These are phyloP conservation scores for Pyrenophora graminea DNA, from an alignment of 2,329 filamentous ascomycete species.

Conservation along the genomic window DNA sequence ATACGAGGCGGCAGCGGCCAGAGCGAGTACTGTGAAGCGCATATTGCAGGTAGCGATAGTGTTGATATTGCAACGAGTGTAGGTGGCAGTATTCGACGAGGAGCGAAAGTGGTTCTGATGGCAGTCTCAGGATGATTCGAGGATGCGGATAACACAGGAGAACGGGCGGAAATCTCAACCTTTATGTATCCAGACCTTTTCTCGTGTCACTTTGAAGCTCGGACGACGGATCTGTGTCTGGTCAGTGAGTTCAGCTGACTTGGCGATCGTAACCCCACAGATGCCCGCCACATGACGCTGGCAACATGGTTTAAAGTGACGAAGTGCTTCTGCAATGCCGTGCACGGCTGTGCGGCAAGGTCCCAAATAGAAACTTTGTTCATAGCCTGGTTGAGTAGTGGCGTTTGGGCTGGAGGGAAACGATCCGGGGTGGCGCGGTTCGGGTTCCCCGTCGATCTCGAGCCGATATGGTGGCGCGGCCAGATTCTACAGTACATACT, in stretches of 20 bases:
- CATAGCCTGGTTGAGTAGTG: not conserved
- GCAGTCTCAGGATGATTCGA: not conserved
- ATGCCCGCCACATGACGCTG: conserved; percentile 2
- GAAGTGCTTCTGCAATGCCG: not conserved
- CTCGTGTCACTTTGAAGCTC: not conserved
- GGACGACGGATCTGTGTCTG: not conserved
- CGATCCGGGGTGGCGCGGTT: too few relatives aligned
- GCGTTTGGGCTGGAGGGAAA: not conserved
- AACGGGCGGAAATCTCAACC: too few relatives aligned
- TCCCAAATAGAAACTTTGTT: not conserved
- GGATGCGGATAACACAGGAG: not conserved
- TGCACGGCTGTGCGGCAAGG: not conserved
- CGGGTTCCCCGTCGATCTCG: too few relatives aligned
- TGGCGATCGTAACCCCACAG: conserved; percentile 3
- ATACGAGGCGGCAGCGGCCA: conserved; percentile 18
- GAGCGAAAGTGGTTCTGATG: not conserved
- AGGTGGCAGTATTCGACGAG: not conserved
- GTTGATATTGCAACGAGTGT: not conserved
- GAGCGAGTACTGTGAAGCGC: conserved; percentile 20
- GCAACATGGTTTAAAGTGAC: not conserved
- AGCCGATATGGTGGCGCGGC: too few relatives aligned
- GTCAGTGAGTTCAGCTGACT: not conserved
- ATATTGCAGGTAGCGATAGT: conserved; percentile 9
- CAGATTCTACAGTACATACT: too few relatives aligned
- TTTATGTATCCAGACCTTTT: not conserved